Evolutionary conservation across 2,329 filamentous ascomycete genomes (phyloP), one percentile per base, ranked within the genome.

Genomic region (Hymenoscyphus linearis): DNA sequence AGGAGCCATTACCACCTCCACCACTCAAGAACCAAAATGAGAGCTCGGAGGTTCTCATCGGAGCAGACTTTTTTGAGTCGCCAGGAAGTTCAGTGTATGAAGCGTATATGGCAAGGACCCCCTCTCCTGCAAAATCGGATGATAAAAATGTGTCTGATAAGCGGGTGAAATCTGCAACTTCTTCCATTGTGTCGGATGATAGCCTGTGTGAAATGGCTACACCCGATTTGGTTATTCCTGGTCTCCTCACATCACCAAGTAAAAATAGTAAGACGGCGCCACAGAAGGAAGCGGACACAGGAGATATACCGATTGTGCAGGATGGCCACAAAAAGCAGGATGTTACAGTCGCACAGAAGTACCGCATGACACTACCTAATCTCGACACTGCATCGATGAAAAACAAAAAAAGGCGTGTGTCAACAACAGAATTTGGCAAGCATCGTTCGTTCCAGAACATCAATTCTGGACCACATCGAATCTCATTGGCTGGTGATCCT

Each of bases 241-340:
- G 59, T 10, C 47, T 61, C 2, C 64, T 72, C 1, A 67, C 65
- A 18, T 69, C 70, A 4, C 68, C 68, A 13, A 68, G 67, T 26
- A 70, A 68, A 52, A 53, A 59, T 36, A 55, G 56, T 18, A 50
- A 27, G 25, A 55, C n/a, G 36, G 52, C 22, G 10, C 60, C 66
- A 55, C 59, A 47, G 40, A 18, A 47, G 40, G 44, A 50, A 22
- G 22, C 10, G 18, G 25, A 4, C 18, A 50, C 18, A 25, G 9
- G 13, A 13, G 10, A 25, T 4, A 50, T 25, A 25, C 18, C 44
- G 4, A 22, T 50, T 50, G 9, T 18, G 22, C 9, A 22, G 13
- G 44, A 50, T 12, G 44, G 13, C 3, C 68, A 68, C 12, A 68
- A 67, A n/a, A 69, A 67, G 52, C 44, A 58, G 44, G 53, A 55